Base-by-base conservation (phyloP, 202 grass and related monocot species). In the Saccharum hybrid region DNA sequence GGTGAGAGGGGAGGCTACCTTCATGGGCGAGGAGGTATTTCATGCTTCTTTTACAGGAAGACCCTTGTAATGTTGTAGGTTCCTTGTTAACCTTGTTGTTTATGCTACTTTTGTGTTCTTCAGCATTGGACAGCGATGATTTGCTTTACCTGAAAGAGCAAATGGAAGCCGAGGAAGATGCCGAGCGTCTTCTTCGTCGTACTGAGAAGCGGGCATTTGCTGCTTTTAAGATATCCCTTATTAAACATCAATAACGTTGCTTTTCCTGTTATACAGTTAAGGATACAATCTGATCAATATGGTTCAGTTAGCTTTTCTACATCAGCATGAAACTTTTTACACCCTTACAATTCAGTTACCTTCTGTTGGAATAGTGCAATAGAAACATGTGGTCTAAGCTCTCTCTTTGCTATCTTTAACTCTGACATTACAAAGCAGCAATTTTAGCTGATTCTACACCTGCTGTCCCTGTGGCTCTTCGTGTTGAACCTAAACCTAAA, bases 91-190 rank as follows among this genome's bases (percentile, higher is more conserved):
- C 79, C 83, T 57, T 91, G 11, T 77, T 75, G 59, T 43, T 19
- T 11, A n/a, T 89, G 23, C 54, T 60, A 81, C 61, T 5, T 61
- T 6, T 86, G 49, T 83, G 52, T 69, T 81, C 21, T 88, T 78
- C 83, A 98, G 96, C 93, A 83, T 88, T 98, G 77, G 96, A 96
- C 59, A 98, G 96, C 66, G 96, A 96, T 92, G 96, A 98, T 89
- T 87, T 98, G 87, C 83, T 98, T 73, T 98, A 98, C 85, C 81
- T 98, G n/a, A 98, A 98, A 87, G 96, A 98, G 76, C 96, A 98
- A 81, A 98, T 98, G 96, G 96, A 98, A 80, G 96, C 96, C 66
- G 96, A 98, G 83, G 87, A 98, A 87, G 96, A 98, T 60, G 93
- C 96, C 19, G 96, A 98, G 78, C 93, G 93, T 64, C 96, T 98